A percentile compares a stretch with the other conserved stretches of the same genome.
These are phyloP conservation scores for Melanomma pulvis-pyrius DNA, from an alignment of 495 filamentous ascomycete genomes.

Conservation along the genomic window DNA sequence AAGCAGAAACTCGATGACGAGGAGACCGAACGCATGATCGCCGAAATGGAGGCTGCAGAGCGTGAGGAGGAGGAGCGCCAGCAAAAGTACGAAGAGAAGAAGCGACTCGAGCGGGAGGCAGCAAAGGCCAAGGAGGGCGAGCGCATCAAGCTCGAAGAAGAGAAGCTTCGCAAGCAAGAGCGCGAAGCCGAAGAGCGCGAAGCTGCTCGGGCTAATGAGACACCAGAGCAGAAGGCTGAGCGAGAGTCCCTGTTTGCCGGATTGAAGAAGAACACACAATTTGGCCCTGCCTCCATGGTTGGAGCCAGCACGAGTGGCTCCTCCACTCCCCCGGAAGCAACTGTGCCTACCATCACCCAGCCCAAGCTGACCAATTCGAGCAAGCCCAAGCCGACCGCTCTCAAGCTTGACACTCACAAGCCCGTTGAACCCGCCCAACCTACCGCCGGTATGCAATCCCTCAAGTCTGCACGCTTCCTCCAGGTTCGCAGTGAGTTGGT, in stretches of 20 bases:
- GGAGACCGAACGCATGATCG: constrained; percentile 46
- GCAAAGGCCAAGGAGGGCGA: constrained; percentile 44
- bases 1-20: constrained; percentile 43
- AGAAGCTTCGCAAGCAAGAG: constrained; percentile 45
- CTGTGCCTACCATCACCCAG: constrained; percentile 45
- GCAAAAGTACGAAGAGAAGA: constrained; percentile 45
- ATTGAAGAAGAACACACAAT: constrained; percentile 57
- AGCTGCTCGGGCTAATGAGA: constrained; percentile 40
- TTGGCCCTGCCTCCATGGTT: constrained; percentile 51
- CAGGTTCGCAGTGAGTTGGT: constrained; percentile 63
- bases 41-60: constrained; percentile 48
- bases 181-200: constrained; percentile 49
- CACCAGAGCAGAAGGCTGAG: constrained; percentile 43
- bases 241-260: constrained; percentile 53
- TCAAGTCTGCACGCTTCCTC: constrained; percentile 85
- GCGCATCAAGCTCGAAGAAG: constrained; percentile 39
- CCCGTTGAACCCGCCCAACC: constrained; percentile 85
- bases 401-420: constrained; percentile 83
- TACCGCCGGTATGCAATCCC: constrained; percentile 85
- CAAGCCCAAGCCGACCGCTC: constrained; percentile 73
- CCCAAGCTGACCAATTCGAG: constrained; percentile 50
- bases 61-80: constrained; percentile 46
- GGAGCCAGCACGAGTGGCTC: constrained; percentile 57
- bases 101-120: constrained; percentile 27
- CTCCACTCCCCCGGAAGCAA: constrained; percentile 48